Evolutionary conservation across 805 yeast species (phyloP).

Genomic region (Barnettozyma pratensis): DNA sequence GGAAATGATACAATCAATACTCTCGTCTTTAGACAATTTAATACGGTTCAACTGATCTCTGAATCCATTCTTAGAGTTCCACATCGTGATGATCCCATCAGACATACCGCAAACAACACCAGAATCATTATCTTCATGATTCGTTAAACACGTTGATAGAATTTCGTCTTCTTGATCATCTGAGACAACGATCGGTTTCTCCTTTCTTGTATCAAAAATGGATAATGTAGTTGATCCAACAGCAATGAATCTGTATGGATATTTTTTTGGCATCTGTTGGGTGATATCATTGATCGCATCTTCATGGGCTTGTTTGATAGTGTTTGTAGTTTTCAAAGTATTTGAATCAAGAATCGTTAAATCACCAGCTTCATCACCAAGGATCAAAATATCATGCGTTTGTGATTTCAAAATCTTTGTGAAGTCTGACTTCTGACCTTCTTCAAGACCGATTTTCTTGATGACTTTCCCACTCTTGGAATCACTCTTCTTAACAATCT

Average conservation of each 20-base stretch:
- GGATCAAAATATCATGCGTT: slow-evolving; percentile 39
- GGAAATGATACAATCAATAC: slow-evolving; percentile 59
- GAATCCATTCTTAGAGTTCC: slow-evolving; percentile 69
- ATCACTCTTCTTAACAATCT: slow-evolving; percentile 67
- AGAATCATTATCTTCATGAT: slow-evolving; percentile 55
- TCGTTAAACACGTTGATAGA: slow-evolving; percentile 66
- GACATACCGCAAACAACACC: slow-evolving; percentile 78
- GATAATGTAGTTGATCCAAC: slow-evolving; percentile 80
- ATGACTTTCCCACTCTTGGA: slow-evolving; percentile 72
- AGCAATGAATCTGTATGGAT: slow-evolving; percentile 74
- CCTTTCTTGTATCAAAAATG: slow-evolving; percentile 70
- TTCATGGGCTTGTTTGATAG: slow-evolving; percentile 56
- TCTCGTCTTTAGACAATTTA: slow-evolving; percentile 59
- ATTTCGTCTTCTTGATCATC: slow-evolving; percentile 95
- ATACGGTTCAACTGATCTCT: slow-evolving; percentile 79
- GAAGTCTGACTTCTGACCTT: slow-evolving; percentile 14
- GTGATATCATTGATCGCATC: slow-evolving; percentile 75
- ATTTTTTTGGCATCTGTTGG: slow-evolving; percentile 55
- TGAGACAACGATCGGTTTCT: slow-evolving; percentile 42
- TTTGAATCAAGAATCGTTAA: slow-evolving; percentile 59
- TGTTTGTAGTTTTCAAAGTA: slow-evolving; percentile 41
- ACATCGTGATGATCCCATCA: slow-evolving; percentile 80
- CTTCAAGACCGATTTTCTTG: slow-evolving; percentile 38
- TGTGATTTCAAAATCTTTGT: slow-evolving; percentile 31
- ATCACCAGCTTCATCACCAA: slow-evolving; percentile 66